phyloP scores from a whole-genome alignment of 139 green algal species.

The Chlorella sp. region DNA sequence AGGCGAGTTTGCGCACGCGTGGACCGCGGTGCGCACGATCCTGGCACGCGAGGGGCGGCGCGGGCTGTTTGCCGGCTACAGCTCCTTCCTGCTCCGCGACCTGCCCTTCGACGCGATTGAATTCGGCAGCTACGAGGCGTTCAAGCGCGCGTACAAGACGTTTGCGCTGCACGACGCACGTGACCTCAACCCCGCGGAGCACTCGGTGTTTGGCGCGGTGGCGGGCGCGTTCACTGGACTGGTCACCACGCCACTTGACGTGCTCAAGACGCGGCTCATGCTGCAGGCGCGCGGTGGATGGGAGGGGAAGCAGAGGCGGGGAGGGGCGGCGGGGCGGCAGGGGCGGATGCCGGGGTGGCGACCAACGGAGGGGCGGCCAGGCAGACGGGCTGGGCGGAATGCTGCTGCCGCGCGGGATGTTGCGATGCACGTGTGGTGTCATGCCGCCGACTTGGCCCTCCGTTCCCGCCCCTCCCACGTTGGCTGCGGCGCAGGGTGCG shows the following conservation, averaged over 20 bases:
- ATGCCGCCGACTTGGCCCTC: too few relatives aligned
- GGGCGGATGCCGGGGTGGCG: too few relatives aligned
- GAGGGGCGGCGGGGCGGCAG: too few relatives aligned
- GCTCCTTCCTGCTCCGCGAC: slow-evolving; percentile 97
- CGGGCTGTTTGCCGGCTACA: slow-evolving; percentile 94
- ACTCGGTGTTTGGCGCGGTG: slow-evolving; percentile 69
- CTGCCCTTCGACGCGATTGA: slow-evolving; percentile 99
- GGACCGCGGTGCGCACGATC: slow-evolving; percentile 73
- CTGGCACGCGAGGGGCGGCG: slow-evolving; percentile 73
- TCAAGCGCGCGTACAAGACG: slow-evolving; percentile 51
- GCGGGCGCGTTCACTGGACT: slow-evolving; percentile 85
- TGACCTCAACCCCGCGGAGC: slow-evolving; percentile 69
- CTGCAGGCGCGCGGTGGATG: too few relatives aligned
- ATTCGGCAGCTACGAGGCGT: slow-evolving; percentile 91
- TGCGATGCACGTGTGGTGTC: too few relatives aligned
- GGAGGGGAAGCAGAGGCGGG: too few relatives aligned
- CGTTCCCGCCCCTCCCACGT: too few relatives aligned
- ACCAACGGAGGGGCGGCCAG: too few relatives aligned
- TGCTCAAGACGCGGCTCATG: slow-evolving; percentile 95
- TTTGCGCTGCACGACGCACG: slow-evolving; percentile 35
- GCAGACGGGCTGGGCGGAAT: too few relatives aligned
- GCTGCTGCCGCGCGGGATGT: too few relatives aligned
- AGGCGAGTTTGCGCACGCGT: slow-evolving; percentile 69
- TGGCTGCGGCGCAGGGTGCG: too few relatives aligned
- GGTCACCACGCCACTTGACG: slow-evolving; percentile 90